These are phyloP conservation scores for Neurospora sublineolata DNA, from an alignment of 495 filamentous ascomycete species.

Conservation along the genomic window DNA sequence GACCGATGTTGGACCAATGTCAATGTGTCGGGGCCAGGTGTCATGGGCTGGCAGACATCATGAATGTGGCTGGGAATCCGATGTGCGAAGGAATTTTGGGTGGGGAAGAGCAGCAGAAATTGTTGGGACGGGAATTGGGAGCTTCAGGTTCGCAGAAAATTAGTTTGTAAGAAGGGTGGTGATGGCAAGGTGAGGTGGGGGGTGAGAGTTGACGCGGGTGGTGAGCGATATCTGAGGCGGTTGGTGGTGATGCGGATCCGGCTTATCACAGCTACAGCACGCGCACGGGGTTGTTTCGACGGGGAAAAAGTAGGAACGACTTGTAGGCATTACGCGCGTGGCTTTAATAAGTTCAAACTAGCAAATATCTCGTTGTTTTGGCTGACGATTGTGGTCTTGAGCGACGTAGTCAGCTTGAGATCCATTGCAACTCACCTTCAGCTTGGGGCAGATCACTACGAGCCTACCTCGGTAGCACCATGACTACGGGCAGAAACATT, in stretches of 20 bases:
- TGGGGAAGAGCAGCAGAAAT: background rate
- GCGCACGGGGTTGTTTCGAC: background rate
- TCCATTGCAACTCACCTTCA: background rate
- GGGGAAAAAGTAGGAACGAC: background rate
- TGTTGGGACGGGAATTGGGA: background rate
- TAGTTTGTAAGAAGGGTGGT: background rate
- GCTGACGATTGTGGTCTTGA: background rate
- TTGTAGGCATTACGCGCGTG: background rate
- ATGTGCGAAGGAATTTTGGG: background rate
- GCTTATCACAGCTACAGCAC: background rate
- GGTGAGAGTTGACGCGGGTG: background rate
- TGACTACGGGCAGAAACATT: background rate
- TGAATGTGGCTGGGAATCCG: background rate
- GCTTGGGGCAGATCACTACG: fast-evolving
- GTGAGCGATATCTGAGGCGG: background rate
- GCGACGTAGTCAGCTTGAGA: background rate
- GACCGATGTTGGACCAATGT: background rate
- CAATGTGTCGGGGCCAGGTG: background rate
- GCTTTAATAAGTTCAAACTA: fast-evolving
- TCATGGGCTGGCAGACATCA: background rate
- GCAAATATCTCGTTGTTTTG: background rate
- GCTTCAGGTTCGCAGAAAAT: background rate
- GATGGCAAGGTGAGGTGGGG: background rate
- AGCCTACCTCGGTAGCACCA: background rate
- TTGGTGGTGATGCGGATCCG: background rate